phyloP scores from a whole-genome alignment of 306 rosid genomes.

The Cucumis hystrix region DNA sequence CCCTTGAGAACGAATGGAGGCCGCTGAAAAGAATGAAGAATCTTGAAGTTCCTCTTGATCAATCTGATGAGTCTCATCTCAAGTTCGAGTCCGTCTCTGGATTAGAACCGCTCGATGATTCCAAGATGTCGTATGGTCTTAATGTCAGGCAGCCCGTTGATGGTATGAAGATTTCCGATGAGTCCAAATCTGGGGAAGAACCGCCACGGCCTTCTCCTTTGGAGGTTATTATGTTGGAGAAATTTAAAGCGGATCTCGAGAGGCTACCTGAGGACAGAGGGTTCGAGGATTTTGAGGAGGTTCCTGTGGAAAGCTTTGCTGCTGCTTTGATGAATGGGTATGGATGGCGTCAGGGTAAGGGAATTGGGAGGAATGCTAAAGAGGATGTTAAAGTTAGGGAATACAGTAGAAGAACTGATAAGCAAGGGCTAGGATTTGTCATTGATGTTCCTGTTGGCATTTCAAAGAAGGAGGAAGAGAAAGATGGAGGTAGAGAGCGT shows the following conservation, averaged over 20 bases:
- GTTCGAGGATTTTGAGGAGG: constrained; percentile 49
- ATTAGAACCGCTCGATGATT: constrained; percentile 9
- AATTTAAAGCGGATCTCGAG: constrained; percentile 38
- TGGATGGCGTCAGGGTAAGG: constrained; percentile 79
- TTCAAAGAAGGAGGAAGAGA: not conserved
- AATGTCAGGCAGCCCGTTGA: constrained; percentile 21
- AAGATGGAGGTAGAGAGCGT: not conserved
- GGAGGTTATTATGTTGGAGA: constrained; percentile 30
- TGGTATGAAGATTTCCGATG: not conserved
- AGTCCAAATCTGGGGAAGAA: not conserved
- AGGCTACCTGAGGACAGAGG: constrained; percentile 56
- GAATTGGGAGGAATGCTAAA: constrained; percentile 61
- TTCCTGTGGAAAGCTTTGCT: constrained; percentile 68
- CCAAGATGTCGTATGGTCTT: constrained; percentile 43
- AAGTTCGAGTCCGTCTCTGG: constrained; percentile 21
- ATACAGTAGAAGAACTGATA: constrained; percentile 32
- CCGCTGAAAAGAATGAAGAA: constrained; percentile 28
- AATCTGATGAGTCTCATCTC: constrained; percentile 17
- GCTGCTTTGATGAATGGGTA: constrained; percentile 71
- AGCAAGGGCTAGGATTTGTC: constrained; percentile 73
- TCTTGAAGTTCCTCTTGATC: constrained; percentile 15
- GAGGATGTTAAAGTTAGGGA: constrained; percentile 51
- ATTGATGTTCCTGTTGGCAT: constrained; percentile 4
- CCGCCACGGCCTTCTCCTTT: not conserved
- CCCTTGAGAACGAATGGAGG: constrained; percentile 22